These are phyloP conservation scores for Fusarium sp. DNA, from an alignment of 2,329 filamentous ascomycete genomes.

Conservation along the genomic window DNA sequence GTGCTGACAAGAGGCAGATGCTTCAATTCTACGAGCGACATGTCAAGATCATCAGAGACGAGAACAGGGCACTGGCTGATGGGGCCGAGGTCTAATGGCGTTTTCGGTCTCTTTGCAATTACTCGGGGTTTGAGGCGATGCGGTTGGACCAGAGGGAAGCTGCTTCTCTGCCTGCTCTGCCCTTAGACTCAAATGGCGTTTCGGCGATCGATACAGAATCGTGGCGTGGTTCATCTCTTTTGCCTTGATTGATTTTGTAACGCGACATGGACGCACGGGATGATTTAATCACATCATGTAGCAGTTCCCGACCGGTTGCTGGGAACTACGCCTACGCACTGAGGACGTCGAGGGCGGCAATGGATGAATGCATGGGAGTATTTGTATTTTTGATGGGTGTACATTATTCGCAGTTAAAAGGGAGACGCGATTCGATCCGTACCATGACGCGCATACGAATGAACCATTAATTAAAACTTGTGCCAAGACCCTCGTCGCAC, in stretches of 20 bases:
- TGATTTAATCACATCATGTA: not conserved
- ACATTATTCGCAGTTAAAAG: not conserved
- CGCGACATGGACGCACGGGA: conserved; percentile 6
- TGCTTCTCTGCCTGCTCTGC: not conserved
- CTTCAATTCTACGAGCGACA: conserved; percentile 73
- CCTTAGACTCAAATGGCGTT: conserved; percentile 19
- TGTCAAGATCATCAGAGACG: conserved; percentile 66
- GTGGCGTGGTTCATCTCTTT: conserved; percentile 14
- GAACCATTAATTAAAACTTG: conserved; percentile 4
- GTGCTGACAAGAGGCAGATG: conserved; percentile 61
- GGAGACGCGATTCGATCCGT: not conserved
- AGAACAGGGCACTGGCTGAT: conserved; percentile 45
- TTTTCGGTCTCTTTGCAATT: conserved; percentile 13
- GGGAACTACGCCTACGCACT: not conserved
- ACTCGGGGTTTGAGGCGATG: not conserved
- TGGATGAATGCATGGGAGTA: conserved; percentile 11
- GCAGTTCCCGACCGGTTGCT: not conserved
- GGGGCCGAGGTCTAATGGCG: conserved; percentile 28
- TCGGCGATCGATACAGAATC: conserved; percentile 15
- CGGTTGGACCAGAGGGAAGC: too few relatives aligned
- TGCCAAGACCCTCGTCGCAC: not conserved
- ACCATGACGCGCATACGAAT: not conserved
- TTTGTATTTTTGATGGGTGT: conserved; percentile 10
- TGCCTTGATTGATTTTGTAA: conserved; percentile 2
- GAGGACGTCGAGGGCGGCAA: not conserved